Evolutionary conservation across 345 rosid species (phyloP).

Genomic region (Theobroma cacao): DNA sequence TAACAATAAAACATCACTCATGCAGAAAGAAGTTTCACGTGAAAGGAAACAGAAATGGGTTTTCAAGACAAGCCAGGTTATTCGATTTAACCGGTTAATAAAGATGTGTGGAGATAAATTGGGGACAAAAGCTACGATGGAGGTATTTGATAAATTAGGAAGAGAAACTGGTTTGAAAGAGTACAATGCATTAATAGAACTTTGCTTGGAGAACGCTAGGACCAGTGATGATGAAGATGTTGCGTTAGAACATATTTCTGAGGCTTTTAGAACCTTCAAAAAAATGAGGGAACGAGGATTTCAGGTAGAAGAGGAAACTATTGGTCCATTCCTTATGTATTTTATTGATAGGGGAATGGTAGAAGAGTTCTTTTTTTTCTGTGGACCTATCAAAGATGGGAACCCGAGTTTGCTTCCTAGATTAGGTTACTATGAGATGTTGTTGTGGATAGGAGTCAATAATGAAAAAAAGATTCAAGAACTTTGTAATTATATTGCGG

Average conservation of each 20-base stretch:
- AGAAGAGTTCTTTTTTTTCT: constrained; percentile 51
- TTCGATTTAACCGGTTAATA: constrained; percentile 36
- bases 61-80: constrained; percentile 30
- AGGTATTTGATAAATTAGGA: constrained; percentile 50
- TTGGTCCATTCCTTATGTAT: constrained; percentile 63
- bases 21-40: constrained; percentile 49
- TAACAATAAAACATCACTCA: constrained; percentile 14
- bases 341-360: constrained; percentile 66
- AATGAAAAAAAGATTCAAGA: constrained; percentile 55
- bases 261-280: constrained; percentile 41
- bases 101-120: constrained; percentile 39
- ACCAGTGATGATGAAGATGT: constrained; percentile 38
- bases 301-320: constrained; percentile 49
- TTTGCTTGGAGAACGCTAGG: constrained; percentile 52
- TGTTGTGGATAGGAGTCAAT: constrained; percentile 48
- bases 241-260: constrained; percentile 39
- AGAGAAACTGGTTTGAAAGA: constrained; percentile 64
- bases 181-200: constrained; percentile 50
- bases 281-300: constrained; percentile 77
- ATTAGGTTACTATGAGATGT: constrained; percentile 88
- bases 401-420: constrained; percentile 35
- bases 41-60: constrained; percentile 57
- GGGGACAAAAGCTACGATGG: constrained; percentile 49
- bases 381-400: constrained; percentile 35
- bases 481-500: constrained; percentile 38